phyloP scores from a whole-genome alignment of 1,284 basidiomycete species.

The Coniferiporia weirii region DNA sequence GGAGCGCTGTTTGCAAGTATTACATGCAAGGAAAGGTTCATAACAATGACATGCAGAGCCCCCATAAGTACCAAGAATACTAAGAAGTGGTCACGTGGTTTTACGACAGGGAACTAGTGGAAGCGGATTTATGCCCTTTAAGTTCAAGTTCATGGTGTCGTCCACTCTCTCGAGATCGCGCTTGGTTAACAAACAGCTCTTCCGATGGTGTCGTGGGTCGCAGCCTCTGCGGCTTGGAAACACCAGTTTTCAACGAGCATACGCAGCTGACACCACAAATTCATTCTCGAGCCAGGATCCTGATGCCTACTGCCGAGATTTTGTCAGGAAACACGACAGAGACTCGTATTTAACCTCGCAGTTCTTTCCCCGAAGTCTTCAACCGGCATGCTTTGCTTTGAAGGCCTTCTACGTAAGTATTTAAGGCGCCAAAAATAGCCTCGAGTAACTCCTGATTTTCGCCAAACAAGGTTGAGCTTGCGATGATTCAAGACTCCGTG shows the following conservation, averaged over 20 bases:
- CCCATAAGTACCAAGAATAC: too few relatives aligned
- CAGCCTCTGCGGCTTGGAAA: background rate
- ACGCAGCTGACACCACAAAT: constrained; percentile 3
- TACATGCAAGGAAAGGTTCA: background rate
- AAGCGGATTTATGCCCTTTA: background rate
- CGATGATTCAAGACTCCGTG: constrained; percentile 75
- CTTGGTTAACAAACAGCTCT: background rate
- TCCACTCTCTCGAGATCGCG: constrained; percentile 5
- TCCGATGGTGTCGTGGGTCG: background rate
- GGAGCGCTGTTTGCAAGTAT: too few relatives aligned
- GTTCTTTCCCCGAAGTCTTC: constrained; percentile 66
- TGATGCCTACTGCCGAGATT: constrained; percentile 55
- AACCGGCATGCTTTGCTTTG: constrained; percentile 74
- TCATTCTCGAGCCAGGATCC: constrained; percentile 37
- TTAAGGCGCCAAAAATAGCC: background rate
- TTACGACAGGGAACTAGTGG: background rate
- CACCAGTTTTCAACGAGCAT: background rate
- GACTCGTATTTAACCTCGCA: constrained; percentile 75
- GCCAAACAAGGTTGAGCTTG: constrained; percentile 68
- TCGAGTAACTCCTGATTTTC: constrained; percentile 5
- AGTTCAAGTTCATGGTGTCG: background rate
- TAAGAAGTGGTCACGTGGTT: too few relatives aligned
- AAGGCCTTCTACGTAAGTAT: constrained; percentile 81
- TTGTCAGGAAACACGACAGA: constrained; percentile 74
- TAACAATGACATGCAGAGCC: too few relatives aligned